These are phyloP conservation scores for Saturnispora diversa DNA, from an alignment of 805 yeast species.

Conservation along the genomic window DNA sequence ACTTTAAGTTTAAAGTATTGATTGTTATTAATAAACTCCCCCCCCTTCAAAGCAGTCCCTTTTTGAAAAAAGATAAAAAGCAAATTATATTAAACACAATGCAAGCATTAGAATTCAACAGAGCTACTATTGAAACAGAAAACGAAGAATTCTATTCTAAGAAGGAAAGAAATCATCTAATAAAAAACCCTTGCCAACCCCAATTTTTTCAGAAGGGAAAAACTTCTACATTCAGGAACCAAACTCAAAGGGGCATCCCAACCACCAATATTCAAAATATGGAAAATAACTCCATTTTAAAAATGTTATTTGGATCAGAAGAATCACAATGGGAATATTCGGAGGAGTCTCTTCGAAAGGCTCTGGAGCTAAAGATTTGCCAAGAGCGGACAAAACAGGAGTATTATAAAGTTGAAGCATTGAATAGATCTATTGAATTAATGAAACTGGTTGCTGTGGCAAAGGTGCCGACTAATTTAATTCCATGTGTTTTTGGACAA, in stretches of 20 bases:
- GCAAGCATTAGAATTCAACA: neutral
- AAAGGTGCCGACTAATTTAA: constrained; percentile 55
- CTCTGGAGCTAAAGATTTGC: constrained; percentile 54
- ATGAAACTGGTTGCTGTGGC: constrained; percentile 51
- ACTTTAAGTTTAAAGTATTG: no score
- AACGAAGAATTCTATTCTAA: neutral
- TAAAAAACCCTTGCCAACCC: constrained; percentile 4
- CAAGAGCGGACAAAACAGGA: constrained; percentile 83
- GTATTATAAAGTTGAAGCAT: constrained; percentile 55
- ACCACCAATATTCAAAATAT: neutral
- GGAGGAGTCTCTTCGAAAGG: constrained; percentile 49
- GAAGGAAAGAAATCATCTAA: neutral
- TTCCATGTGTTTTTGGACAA: constrained; percentile 47
- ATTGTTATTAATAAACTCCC: no score
- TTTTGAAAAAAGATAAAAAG: no score
- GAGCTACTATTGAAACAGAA: no score
- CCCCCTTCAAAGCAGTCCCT: no score
- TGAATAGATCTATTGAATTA: constrained; percentile 52
- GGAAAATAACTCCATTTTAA: constrained; percentile 27
- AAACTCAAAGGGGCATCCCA: no score
- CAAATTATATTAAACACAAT: no score
- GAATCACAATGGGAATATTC: constrained; percentile 46
- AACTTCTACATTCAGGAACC: no score
- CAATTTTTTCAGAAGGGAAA: constrained; percentile 4
- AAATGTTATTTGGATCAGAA: constrained; percentile 44